phyloP scores from a whole-genome alignment of 1,284 basidiomycete species.

The Ustilago hordei region DNA sequence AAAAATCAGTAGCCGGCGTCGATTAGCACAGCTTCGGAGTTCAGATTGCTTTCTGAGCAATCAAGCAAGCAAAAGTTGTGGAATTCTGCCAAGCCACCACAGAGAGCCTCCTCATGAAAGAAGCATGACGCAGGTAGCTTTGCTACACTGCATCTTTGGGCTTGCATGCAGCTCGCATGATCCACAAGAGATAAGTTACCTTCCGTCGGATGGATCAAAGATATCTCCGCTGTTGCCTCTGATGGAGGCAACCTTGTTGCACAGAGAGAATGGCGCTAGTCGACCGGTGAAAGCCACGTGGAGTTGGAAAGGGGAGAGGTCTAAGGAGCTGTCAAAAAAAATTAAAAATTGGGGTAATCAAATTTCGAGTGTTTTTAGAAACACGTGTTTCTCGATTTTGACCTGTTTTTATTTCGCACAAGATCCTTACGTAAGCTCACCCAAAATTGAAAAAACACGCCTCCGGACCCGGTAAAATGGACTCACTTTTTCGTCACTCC shows the following conservation, averaged over 20 bases:
- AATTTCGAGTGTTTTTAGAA: no score
- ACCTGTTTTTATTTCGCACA: no score
- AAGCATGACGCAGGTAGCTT: not conserved
- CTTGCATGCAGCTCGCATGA: not conserved
- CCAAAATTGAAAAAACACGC: no score
- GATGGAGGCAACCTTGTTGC: not conserved
- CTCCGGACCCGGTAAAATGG: no score
- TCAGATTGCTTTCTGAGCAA: not conserved
- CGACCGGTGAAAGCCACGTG: conserved; percentile 3
- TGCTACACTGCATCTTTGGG: not conserved
- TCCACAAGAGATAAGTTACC: not conserved
- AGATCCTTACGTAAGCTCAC: no score
- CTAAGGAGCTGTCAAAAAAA: not conserved
- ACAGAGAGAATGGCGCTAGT: not conserved
- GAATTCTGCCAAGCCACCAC: not conserved
- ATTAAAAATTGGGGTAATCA: not conserved
- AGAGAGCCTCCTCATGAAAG: not conserved
- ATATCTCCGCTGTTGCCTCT: not conserved
- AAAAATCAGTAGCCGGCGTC: not conserved
- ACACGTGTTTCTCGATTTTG: no score
- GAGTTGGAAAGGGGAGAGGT: not conserved
- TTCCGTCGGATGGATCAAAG: not conserved
- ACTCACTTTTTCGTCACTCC: no score
- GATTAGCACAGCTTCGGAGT: not conserved
- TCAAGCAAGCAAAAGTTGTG: not conserved